These are phyloP conservation scores for Chamaecrista fasciculata DNA, from an alignment of 306 rosid species.

Conservation along the genomic window DNA sequence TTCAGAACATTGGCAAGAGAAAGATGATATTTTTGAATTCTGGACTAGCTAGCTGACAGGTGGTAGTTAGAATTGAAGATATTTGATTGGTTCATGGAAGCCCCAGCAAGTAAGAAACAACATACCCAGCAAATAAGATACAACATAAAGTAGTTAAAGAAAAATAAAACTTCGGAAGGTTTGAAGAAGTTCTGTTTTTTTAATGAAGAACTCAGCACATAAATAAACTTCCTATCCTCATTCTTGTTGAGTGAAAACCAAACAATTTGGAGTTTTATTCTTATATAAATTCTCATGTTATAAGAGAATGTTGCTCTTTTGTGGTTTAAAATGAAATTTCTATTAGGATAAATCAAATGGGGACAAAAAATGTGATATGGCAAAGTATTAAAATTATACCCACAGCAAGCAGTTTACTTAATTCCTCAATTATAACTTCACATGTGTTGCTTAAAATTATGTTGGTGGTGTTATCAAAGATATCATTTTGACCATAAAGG, in stretches of 20 bases:
- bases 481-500: not conserved
- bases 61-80: constrained; percentile 14
- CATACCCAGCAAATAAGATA: not conserved
- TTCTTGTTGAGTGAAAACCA: constrained; percentile 10
- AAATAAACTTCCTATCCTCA: not conserved
- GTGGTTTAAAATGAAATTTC: not conserved
- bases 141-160: not conserved
- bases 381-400: not conserved
- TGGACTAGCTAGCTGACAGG: constrained; percentile 11
- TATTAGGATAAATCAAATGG: constrained; percentile 3
- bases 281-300: not conserved
- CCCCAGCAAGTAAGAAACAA: not conserved
- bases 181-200: not conserved
- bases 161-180: not conserved
- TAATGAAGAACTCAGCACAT: not conserved
- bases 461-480: not conserved
- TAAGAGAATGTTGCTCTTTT: not conserved
- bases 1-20: constrained; percentile 10
- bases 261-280: not conserved
- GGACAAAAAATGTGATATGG: not conserved
- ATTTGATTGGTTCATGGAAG: not conserved
- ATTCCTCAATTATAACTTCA: not conserved
- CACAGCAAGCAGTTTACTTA: not conserved
- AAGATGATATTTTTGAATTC: constrained; percentile 2
- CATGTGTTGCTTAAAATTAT: not conserved